Evolutionary conservation across 306 rosid species (phyloP).

Genomic region (Vigna hirtella): DNA sequence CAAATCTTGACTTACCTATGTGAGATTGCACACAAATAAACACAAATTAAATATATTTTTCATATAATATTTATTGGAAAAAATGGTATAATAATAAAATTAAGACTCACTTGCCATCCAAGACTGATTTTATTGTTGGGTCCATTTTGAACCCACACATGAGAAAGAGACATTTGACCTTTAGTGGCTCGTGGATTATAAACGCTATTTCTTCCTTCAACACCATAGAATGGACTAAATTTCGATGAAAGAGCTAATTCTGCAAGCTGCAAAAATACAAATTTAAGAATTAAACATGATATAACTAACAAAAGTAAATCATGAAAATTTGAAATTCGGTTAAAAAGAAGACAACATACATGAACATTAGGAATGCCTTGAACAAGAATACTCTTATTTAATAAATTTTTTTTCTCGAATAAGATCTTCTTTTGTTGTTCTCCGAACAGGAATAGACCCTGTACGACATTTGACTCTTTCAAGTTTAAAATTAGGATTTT

Average conservation of each 20-base stretch:
- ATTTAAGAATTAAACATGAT: background rate
- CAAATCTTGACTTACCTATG: constrained; percentile 3
- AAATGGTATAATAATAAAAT: too few species aligned
- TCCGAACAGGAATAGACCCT: constrained; percentile 10
- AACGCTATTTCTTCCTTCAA: background rate
- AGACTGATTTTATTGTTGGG: too few species aligned
- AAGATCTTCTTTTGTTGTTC: constrained; percentile 30
- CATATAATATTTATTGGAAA: too few species aligned
- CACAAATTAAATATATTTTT: background rate
- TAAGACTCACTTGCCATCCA: too few species aligned
- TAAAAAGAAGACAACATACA: background rate
- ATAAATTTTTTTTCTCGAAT: background rate
- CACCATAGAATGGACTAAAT: background rate
- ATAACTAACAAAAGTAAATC: background rate
- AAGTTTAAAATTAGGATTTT: background rate
- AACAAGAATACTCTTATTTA: background rate
- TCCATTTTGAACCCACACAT: too few species aligned
- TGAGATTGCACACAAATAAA: background rate
- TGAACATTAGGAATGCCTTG: background rate
- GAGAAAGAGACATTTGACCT: too few species aligned
- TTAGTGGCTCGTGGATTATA: background rate
- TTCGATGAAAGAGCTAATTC: rapidly evolving
- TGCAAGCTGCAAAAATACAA: background rate
- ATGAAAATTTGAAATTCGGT: background rate
- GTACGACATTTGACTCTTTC: background rate